phyloP scores from a whole-genome alignment of 306 rosid species.

The Heteromeles arbutifolia region DNA sequence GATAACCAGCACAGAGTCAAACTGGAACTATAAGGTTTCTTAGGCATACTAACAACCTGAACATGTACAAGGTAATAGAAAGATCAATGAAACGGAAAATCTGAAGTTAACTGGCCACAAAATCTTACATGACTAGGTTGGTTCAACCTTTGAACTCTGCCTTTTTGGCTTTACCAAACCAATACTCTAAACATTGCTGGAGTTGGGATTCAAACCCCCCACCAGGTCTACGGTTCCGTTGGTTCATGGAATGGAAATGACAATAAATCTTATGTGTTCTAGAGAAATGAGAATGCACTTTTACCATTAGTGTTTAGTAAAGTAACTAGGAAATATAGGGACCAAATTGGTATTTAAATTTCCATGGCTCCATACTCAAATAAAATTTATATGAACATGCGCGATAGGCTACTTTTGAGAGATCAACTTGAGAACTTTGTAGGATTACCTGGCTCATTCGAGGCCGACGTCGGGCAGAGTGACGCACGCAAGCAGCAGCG shows the following conservation, averaged over 20 bases:
- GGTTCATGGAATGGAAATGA: background rate
- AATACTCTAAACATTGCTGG: background rate
- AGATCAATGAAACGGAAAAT: background rate
- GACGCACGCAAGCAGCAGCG: conserved; percentile 50
- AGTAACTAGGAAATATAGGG: background rate
- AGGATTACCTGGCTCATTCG: conserved; percentile 56
- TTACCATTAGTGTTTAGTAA: background rate
- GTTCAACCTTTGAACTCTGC: background rate
- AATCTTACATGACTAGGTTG: background rate
- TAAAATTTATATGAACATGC: background rate
- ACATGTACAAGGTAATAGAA: background rate
- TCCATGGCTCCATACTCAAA: background rate
- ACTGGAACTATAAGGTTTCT: background rate
- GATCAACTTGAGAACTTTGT: background rate
- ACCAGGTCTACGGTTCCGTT: background rate
- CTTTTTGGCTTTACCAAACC: background rate
- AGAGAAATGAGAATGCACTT: background rate
- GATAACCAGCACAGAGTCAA: background rate
- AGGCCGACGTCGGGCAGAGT: conserved; percentile 51
- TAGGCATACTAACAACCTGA: background rate
- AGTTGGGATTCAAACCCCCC: background rate
- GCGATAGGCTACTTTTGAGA: background rate
- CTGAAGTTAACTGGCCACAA: background rate
- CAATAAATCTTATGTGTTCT: background rate
- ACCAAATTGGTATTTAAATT: background rate